Evolutionary conservation across 1,284 basidiomycete genomes (phyloP), one percentile per base, ranked within the genome.

Genomic region (Ceratorhiza oryzae-sativae): DNA sequence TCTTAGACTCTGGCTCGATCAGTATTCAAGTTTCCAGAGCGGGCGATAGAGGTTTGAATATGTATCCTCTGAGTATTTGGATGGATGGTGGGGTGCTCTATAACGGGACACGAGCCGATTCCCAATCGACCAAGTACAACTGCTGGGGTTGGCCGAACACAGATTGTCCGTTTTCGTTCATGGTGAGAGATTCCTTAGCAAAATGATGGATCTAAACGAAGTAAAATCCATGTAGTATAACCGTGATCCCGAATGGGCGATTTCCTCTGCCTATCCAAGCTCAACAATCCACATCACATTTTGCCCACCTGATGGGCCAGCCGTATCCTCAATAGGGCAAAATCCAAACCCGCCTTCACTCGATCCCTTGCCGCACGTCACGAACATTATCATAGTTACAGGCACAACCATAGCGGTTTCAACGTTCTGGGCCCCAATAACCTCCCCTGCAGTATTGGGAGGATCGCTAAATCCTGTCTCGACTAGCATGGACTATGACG

Each of bases 31-130:
- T 68, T 30, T 20, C n/a, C 8, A 34, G 49, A 3, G 23, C 36
- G 23, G 65, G 65, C 36, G 65, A 58, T 9, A 25, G 39, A 18
- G 65, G 53, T 2, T 18, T 27, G 9, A 49, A 51, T 12, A 68
- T 68, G 65, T 68, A 68, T 41, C 65, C 65, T 15, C 36, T 68
- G 39, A 68, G 53, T n/a, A 45, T 68, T 5, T 68, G 65, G 65
- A 13, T 55, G 13, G 65, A 68, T 18, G 65, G 51, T 18, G 65
- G 51, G 10, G 53, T 30, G 39, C n/a, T 53, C 20, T 58, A 25
- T 20, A 53, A 58, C 20, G 65, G 39, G 12, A 32, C 51, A 41
- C 53, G 12, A 9, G 65, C 65, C 25, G 46, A 58, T 32, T 27
- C 36, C 8, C 9, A 51, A 6, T 36, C 32, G 15, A 30, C 27